Evolutionary conservation across 768 basidiomycete species (phyloP).

Genomic region (Naganishia randhawae): DNA sequence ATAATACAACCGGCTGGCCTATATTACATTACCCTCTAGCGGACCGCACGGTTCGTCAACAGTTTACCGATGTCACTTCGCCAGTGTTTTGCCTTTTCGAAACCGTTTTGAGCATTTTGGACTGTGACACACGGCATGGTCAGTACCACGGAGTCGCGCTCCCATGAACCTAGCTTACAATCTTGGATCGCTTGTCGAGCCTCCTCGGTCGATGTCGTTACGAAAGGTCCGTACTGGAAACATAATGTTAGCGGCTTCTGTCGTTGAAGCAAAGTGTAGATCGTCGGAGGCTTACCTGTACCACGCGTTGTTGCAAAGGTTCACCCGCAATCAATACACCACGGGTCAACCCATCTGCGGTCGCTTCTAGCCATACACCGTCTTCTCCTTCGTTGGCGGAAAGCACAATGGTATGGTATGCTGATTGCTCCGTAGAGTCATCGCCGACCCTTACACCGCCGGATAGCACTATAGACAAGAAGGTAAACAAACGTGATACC

Average conservation of each 20-base stretch:
- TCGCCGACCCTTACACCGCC: constrained; percentile 66
- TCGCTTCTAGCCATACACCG: constrained; percentile 61
- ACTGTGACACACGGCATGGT: constrained; percentile 53
- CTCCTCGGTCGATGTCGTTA: constrained; percentile 75
- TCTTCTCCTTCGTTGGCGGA: constrained; percentile 60
- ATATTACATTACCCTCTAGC: background rate
- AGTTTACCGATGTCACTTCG: constrained; percentile 66
- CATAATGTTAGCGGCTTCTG: background rate
- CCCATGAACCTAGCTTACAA: constrained; percentile 56
- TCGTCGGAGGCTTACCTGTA: constrained; percentile 55
- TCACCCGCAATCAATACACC: constrained; percentile 78
- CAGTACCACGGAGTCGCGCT: constrained; percentile 20
- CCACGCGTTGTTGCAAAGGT: constrained; percentile 80
- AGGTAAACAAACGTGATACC: background rate
- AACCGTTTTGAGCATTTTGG: constrained; percentile 74
- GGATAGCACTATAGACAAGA: constrained; percentile 56
- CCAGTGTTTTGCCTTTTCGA: constrained; percentile 85
- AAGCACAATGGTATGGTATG: constrained; percentile 79
- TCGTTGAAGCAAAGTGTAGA: too few species aligned
- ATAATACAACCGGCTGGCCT: background rate
- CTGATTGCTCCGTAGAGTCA: constrained; percentile 53
- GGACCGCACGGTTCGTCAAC: constrained; percentile 26
- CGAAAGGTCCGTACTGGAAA: constrained; percentile 51
- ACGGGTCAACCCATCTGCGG: constrained; percentile 63
- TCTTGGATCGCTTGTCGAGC: constrained; percentile 77